Base-by-base conservation (phyloP, 2,329 filamentous ascomycete genomes). In the Dactylellina parvicollis region DNA sequence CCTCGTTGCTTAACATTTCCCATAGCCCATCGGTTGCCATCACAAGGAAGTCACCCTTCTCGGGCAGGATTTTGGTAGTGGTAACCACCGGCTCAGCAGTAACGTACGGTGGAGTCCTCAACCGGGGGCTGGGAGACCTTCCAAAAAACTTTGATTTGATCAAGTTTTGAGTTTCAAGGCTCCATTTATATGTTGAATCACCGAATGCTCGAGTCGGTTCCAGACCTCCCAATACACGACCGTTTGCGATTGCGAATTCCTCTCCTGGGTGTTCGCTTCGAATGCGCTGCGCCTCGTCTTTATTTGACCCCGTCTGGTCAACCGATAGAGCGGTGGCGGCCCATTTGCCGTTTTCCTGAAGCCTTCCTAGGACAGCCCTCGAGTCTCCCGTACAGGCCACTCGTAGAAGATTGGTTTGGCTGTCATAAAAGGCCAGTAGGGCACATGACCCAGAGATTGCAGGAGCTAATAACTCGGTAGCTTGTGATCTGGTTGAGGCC, bases 1-100 rank as follows among this genome's bases (percentile, higher is more conserved):
- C 95, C 80, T 99, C 95, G 78, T 98, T 99, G 50, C 92, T 97
- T 74, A 99, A 85, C 95, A 98, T 98, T 82, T 99, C 95, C 95
- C 95, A 99, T 0, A 99, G 85, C 2, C 95, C 95, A 79, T 99
- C 95, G 0, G 95, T 97, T 20, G 95, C 95, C 85, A 99, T 89
- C 74, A 99, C 94, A 10, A 99, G 85, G 78, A 99, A 99, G 80
- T 99, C 95, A 47, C 94, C 93, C 75, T 91, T 91, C 60, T 92
- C 87, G 0, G 95, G 95, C 77, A 94, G 86, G 57, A 99, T 89
- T 80, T 95, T 90, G 47, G 94, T 98, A 0, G 92, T 96, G 0
- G 94, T 98, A 59, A 99, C 87, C 20, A 98, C 86, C 1, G 95
- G 95, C 81, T 99, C 96, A 0, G 95, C 95, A 2, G 95, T 99